Conservation (phyloP, 306 rosid genomes). For the Sicyos edulis region DNA sequence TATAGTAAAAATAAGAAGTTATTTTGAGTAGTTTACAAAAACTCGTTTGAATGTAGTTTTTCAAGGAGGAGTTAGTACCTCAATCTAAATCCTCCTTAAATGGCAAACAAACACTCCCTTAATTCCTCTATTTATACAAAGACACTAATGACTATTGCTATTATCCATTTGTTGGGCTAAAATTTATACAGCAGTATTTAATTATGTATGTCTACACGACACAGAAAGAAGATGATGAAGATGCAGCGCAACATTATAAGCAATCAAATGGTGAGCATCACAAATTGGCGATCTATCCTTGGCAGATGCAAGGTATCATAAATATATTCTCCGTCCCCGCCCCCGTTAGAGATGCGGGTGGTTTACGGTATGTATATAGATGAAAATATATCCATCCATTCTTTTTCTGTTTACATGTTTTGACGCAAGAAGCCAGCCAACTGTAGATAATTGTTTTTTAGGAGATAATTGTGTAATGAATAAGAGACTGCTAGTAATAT, state of each 20-base stretch:
- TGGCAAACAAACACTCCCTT: too few relatives aligned
- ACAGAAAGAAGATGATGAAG: neutral
- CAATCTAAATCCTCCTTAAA: too few relatives aligned
- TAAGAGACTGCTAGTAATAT: conserved; percentile 1
- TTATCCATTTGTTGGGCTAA: neutral
- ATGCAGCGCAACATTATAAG: neutral
- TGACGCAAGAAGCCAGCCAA: conserved; percentile 18
- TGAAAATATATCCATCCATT: conserved; percentile 49
- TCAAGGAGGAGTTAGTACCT: too few relatives aligned
- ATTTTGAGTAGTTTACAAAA: too few relatives aligned
- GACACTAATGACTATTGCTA: too few relatives aligned
- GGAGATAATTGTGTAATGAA: conserved; percentile 41
- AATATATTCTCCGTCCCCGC: too few relatives aligned
- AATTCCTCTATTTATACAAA: too few relatives aligned
- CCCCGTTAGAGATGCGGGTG: conserved; percentile 21
- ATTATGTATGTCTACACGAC: neutral
- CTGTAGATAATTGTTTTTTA: conserved; percentile 35
- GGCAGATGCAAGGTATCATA: conserved; percentile 20
- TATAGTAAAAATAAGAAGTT: too few relatives aligned
- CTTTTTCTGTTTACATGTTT: conserved; percentile 62
- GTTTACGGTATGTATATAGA: conserved; percentile 41
- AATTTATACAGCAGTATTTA: neutral
- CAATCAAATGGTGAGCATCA: conserved; percentile 45
- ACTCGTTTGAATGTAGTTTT: too few relatives aligned
- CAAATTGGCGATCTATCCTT: conserved; percentile 55